phyloP scores from a whole-genome alignment of 768 basidiomycete species.

The Sarcomyxa edulis region DNA sequence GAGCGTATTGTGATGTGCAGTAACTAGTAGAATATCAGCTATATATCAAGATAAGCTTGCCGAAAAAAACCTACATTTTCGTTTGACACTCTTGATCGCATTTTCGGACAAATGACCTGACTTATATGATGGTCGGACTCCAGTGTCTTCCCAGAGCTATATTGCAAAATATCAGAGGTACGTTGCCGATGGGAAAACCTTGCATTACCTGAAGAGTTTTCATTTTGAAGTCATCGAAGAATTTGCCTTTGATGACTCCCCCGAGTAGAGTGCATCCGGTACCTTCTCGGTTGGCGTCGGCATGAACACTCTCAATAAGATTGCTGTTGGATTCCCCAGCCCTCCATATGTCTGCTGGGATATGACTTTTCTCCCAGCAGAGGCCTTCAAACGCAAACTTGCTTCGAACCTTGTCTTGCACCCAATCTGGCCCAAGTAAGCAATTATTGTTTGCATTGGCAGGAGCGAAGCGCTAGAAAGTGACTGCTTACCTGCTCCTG shows the following conservation, averaged over 20 bases:
- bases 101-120: slow-evolving; percentile 9
- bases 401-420: slow-evolving; percentile 9
- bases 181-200: not conserved
- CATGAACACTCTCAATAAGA: slow-evolving; percentile 11
- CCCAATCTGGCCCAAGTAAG: no score
- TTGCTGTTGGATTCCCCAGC: slow-evolving; percentile 11
- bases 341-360: slow-evolving; percentile 15
- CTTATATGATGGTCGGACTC: slow-evolving; percentile 7
- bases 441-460: no score
- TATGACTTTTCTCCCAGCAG: slow-evolving; percentile 15
- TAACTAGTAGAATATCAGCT: not conserved
- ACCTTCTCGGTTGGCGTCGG: slow-evolving; percentile 15
- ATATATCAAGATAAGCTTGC: not conserved
- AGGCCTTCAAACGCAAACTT: slow-evolving; percentile 11
- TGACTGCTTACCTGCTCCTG: slow-evolving; percentile 12
- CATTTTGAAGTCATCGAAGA: slow-evolving; percentile 12
- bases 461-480: not conserved
- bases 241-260: slow-evolving; percentile 11
- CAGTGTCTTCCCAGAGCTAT: slow-evolving; percentile 7
- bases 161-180: not conserved
- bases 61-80: slow-evolving; percentile 4
- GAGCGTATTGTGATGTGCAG: not conserved
- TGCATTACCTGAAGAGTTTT: slow-evolving; percentile 7
- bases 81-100: slow-evolving; percentile 9
- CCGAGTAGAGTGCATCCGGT: slow-evolving; percentile 11